Evolutionary conservation across 495 filamentous ascomycete species (phyloP).

Genomic region (Tuber calosporum): DNA sequence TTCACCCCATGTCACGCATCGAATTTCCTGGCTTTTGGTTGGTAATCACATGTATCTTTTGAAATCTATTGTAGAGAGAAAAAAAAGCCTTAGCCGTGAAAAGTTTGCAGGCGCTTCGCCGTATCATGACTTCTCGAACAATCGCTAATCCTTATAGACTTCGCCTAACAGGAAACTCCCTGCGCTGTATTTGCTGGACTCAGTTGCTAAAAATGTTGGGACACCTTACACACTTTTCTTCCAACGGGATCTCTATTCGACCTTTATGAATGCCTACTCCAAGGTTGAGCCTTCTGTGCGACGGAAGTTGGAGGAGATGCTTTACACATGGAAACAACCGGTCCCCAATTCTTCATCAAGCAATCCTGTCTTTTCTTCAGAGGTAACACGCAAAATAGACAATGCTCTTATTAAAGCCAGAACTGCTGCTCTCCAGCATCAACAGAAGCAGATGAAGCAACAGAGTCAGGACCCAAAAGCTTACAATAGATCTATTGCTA

Average conservation of each 20-base stretch:
- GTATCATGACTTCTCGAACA: not conserved
- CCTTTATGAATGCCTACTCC: slow-evolving; percentile 92
- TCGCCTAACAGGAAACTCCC: slow-evolving; percentile 80
- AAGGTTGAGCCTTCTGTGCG: slow-evolving; percentile 74
- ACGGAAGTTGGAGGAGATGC: slow-evolving; percentile 88
- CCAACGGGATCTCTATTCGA: slow-evolving; percentile 79
- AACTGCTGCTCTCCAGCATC: slow-evolving; percentile 63
- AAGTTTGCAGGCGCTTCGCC: not conserved
- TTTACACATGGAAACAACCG: slow-evolving; percentile 96
- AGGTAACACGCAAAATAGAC: slow-evolving; percentile 81
- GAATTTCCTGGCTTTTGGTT: not conserved
- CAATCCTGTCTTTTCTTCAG: slow-evolving; percentile 77
- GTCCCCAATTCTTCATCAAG: slow-evolving; percentile 83
- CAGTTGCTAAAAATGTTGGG: slow-evolving; percentile 96
- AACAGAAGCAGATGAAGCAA: slow-evolving; percentile 58
- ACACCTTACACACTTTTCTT: slow-evolving; percentile 94
- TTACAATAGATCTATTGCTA: slow-evolving; percentile 35
- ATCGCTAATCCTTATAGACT: slow-evolving; percentile 52
- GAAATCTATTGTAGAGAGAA: not conserved
- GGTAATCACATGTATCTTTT: slow-evolving; percentile 2
- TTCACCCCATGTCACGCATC: not conserved
- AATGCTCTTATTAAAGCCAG: slow-evolving; percentile 83
- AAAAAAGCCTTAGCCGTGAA: not conserved
- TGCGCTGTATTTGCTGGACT: slow-evolving; percentile 95
- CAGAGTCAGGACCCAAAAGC: slow-evolving; percentile 44